Evolutionary conservation across 805 yeast genomes (phyloP).

Genomic region (Hanseniaspora nectarophila): DNA sequence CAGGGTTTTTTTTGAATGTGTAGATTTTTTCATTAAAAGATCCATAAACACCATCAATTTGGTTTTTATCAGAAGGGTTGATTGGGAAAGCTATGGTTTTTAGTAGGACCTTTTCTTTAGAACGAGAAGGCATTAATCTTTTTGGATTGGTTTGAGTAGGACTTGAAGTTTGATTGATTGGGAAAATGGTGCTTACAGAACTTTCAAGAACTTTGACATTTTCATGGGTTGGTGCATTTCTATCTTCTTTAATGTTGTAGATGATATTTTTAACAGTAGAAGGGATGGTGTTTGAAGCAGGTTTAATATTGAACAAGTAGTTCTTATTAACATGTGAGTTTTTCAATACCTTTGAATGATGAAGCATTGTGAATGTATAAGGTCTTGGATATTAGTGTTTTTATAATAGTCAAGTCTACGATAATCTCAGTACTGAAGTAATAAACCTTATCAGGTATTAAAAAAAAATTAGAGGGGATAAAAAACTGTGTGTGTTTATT

Average conservation of each 20-base stretch:
- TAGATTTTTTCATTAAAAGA: conserved; percentile 48
- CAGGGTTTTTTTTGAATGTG: conserved; percentile 46
- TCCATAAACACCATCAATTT: conserved; percentile 76
- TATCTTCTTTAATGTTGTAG: neutral
- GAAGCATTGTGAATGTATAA: no score
- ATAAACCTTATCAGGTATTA: no score
- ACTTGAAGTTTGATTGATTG: neutral
- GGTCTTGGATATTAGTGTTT: no score
- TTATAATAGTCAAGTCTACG: no score
- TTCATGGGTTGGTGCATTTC: neutral
- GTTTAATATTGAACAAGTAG: neutral
- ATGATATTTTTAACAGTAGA: neutral
- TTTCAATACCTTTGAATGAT: neutral
- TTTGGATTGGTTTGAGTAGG: neutral
- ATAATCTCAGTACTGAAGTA: no score
- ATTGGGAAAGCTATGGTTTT: conserved; percentile 70
- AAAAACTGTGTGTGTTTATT: no score
- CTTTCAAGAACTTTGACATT: neutral
- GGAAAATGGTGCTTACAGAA: neutral
- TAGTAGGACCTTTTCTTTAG: conserved; percentile 34
- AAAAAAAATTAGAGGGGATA: no score
- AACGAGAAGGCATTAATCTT: neutral
- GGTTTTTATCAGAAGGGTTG: conserved; percentile 84
- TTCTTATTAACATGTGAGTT: neutral
- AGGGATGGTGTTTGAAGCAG: neutral